These are phyloP conservation scores for Mucor circinelloides DNA, from an alignment of 371 early-diverging fungal genomes.

Conservation along the genomic window DNA sequence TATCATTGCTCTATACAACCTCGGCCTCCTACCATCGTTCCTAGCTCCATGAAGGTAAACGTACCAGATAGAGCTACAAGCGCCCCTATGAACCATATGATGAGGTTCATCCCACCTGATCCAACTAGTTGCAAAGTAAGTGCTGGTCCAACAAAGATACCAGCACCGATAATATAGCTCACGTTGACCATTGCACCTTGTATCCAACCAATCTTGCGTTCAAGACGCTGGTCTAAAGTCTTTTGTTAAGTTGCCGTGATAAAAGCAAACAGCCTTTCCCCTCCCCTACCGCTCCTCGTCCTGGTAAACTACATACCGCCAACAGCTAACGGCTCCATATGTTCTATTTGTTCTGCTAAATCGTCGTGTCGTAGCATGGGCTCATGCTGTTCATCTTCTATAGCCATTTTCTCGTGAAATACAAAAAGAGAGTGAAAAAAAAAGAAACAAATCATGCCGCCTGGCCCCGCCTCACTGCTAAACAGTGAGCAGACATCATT, in stretches of 20 bases:
- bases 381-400: conserved; percentile 14
- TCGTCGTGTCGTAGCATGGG: conserved; percentile 11
- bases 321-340: conserved; percentile 42
- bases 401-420: background rate
- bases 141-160: conserved; percentile 47
- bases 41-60: conserved; percentile 46
- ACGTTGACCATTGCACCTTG: conserved; percentile 47
- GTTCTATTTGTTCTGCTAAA: conserved; percentile 23
- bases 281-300: too few relatives aligned
- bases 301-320: conserved; percentile 25
- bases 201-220: conserved; percentile 45
- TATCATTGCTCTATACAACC: too few relatives aligned
- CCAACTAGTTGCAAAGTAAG: conserved; percentile 40
- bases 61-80: conserved; percentile 39
- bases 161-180: conserved; percentile 49
- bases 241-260: background rate
- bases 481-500: too few relatives aligned
- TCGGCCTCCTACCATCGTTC: conserved; percentile 41
- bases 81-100: conserved; percentile 43
- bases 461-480: background rate
- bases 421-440: background rate
- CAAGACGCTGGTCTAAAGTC: conserved; percentile 39
- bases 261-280: background rate
- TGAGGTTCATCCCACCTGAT: conserved; percentile 46
- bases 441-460: background rate